Evolutionary conservation across 495 filamentous ascomycete genomes (phyloP), one percentile per base, ranked within the genome.

Genomic region (Podospora conica): DNA sequence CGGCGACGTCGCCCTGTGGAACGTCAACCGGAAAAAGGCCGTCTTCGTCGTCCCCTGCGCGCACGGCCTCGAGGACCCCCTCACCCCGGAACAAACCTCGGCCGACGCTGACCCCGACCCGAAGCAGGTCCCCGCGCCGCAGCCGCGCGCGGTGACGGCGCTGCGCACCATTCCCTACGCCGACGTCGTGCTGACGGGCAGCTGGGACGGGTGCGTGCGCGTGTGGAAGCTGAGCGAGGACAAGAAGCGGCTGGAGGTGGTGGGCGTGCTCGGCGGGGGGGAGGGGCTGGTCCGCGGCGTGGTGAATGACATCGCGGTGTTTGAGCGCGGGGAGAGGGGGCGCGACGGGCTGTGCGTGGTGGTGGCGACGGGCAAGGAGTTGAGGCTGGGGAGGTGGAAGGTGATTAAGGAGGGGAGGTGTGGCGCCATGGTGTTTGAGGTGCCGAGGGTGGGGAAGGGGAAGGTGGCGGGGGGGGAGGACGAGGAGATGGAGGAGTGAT

Each of bases 11-110:
- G 88, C 86, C 3, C 84, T 98, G n/a, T 98, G 94, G 94, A 88
- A 85, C 53, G 78, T 93, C 40, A 87, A 95, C 71, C 96, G 95
- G 77, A 98, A 98, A 84, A 98, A 98, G 75, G 88, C 96, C 0
- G 77, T 98, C n/a, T 88, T 88, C 78, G 90, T 88, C 3, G 74
- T 95, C 18, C 83, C 87, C 1, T 81, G 91, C 57, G 91, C 95
- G 5, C 95, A 98, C 76, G 95, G 95, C 25, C 77, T 93, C 29
- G 90, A 95, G 59, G 81, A 85, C 0, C 84, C 90, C 0, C 77
- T 94, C 28, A 72, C 74, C 12, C 80, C 85, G 0, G 82, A 87
- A 12, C 85, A 93, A 67, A 82, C 87, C 9, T 91, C 87, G 0
- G 90, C 92, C 9, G 91, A 96, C 73, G 71, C 71, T 40, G 70